Conservation (phyloP, 1,284 basidiomycete species). For the Rhizoctonia solani region DNA sequence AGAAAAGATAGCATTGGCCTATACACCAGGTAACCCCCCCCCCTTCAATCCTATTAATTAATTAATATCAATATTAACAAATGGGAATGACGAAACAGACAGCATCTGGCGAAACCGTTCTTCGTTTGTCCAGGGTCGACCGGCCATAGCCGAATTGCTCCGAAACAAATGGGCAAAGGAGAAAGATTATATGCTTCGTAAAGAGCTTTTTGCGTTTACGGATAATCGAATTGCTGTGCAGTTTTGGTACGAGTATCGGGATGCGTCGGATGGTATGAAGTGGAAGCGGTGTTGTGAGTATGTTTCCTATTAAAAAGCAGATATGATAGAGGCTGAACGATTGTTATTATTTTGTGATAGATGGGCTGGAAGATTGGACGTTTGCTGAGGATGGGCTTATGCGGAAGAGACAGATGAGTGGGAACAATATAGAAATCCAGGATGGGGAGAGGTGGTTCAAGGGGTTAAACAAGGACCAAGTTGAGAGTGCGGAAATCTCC, state of each 20-base stretch:
- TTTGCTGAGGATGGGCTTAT: slow-evolving; percentile 59
- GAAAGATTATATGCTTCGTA: slow-evolving; percentile 56
- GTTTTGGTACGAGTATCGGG: slow-evolving; percentile 66
- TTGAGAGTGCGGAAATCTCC: slow-evolving; percentile 42
- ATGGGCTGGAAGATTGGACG: slow-evolving; percentile 57
- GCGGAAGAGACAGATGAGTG: slow-evolving; percentile 61
- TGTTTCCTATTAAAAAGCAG: slow-evolving; percentile 1
- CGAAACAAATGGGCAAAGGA: slow-evolving; percentile 56
- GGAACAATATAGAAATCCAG: slow-evolving; percentile 58
- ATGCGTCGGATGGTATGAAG: slow-evolving; percentile 43
- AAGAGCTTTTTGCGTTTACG: slow-evolving; percentile 61
- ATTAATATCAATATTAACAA: not conserved
- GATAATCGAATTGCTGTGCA: slow-evolving; percentile 64
- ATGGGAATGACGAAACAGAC: slow-evolving; percentile 44
- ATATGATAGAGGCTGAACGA: not conserved
- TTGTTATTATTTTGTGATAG: too few species aligned
- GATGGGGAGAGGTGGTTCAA: slow-evolving; percentile 62
- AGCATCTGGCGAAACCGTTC: slow-evolving; percentile 65
- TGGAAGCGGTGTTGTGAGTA: slow-evolving; percentile 28
- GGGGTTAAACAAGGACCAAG: slow-evolving; percentile 46
- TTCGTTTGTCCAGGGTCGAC: slow-evolving; percentile 55
- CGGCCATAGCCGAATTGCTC: slow-evolving; percentile 56
- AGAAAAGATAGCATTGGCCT: slow-evolving; percentile 49
- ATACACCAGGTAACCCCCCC: slow-evolving; percentile 48
- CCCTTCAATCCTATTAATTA: not conserved